Evolutionary conservation across 2,329 filamentous ascomycete genomes (phyloP), one percentile per base, ranked within the genome.

Genomic region (Atkinsonella hypoxylon): DNA sequence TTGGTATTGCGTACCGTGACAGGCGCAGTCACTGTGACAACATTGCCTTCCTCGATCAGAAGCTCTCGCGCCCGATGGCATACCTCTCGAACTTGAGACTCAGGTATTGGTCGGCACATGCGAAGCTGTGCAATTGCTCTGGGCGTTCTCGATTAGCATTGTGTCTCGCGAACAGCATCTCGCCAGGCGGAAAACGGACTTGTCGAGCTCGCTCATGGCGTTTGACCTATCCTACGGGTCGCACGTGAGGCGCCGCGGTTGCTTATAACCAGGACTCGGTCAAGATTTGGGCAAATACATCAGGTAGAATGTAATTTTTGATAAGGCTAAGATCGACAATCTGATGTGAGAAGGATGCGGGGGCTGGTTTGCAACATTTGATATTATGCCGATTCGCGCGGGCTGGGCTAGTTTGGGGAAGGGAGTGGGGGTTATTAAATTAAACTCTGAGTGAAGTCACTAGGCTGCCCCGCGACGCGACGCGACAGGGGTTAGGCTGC

Each of bases 31-130:
- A 98, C 91, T 17, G 87, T 89, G 56, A 97, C 91, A 47, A 97
- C 91, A 66, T 98, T 97, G 57, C 89, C 91, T 72, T 98, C 93
- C 69, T 97, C 93, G 55, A 98, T 95, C 57, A 98, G 73, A 50
- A 98, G 79, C 73, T 98, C 93, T 56, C 93, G 82, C 48, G 93
- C 93, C 66, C 96, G 96, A 76, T 96, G 91, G 71, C 93, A 97
- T 60, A 98, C 78, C 71, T 98, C 91, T 64, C 91, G 86, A 54
- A 98, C 94, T 72, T 97, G 88, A 40, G 83, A 77, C 73, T 98
- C 93, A 55, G 93, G 91, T 59, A 98, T 98, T 50, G 91, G 90
- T 55, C 90, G 87, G 71, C 93, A 98, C 65, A 89, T 87, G 74
- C 93, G 89, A 64, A 98, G 77, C 70, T 96, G 90, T 67, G 88